Base-by-base conservation (phyloP, 2,329 filamentous ascomycete genomes). In the Magnaporthiopsis incrustans region DNA sequence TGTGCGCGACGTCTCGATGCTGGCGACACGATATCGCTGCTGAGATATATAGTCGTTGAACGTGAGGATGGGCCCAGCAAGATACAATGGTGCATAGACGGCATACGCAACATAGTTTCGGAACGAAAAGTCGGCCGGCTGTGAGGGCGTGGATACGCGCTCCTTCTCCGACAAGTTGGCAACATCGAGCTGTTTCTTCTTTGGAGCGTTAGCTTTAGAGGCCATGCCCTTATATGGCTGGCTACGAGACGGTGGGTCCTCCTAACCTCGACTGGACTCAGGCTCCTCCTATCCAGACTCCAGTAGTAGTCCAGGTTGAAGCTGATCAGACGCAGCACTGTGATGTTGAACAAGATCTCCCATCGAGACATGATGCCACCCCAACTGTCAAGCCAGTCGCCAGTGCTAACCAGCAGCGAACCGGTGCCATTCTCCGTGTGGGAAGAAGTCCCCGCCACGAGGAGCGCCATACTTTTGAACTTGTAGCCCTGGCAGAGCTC, bases 21-120 rank as follows among this genome's bases (percentile, higher is more conserved):
- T 92, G 14, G 88, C 83, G 0, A 91, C 77, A 15, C 82, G 84
- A 76, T 94, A 89, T 68, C 91, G 89, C 66, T 83, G 82, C 74
- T 99, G 95, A 0, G 91, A 90, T 67, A 98, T 88, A 79, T 95
- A 99, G 79, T 99, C 96, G 77, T 99, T 99, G 80, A 98, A 99
- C 15, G 93, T 98, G 66, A 99, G 75, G 71, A 99, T 97, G 0
- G 95, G 95, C 0, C 95, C 95, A 0, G 93, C 86, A 38, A 99
- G 83, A 75, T 98, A 99, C 1, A 99, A 84, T 0, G 95, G 95
- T 2, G 92, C 92, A 73, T 99, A 99, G 65, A 98, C 85, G 56
- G 88, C 80, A 74, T 97, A 99, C 59, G 90, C 92, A 59, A 97
- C 73, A 75, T 96, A 98, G 76, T 96, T 96, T 68, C 89, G 86